phyloP scores from a whole-genome alignment of 2,329 filamentous ascomycete species.

The Ascocoryne sarcoides region DNA sequence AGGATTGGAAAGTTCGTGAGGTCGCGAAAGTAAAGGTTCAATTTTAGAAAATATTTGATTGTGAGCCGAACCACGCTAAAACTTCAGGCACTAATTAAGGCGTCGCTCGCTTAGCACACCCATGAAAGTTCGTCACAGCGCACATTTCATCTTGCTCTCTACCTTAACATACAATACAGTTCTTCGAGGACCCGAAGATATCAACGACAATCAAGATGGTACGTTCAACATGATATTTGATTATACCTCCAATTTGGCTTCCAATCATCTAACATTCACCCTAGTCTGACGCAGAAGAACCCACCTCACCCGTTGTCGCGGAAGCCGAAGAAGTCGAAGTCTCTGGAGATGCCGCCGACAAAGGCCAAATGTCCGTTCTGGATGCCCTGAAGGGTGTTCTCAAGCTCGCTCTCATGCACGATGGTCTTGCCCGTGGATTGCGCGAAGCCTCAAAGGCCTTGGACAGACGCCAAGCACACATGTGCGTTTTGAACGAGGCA shows the following conservation, averaged over 20 bases:
- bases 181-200: slow-evolving; percentile 29
- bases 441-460: slow-evolving; percentile 98
- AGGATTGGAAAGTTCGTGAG: slow-evolving; percentile 4
- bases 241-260: background rate
- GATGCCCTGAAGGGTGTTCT: slow-evolving; percentile 98
- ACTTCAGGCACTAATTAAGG: background rate
- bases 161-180: slow-evolving; percentile 11
- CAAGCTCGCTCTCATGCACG: slow-evolving; percentile 98
- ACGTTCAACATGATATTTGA: slow-evolving; percentile 1
- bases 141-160: slow-evolving; percentile 2
- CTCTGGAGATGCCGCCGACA: slow-evolving; percentile 75
- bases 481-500: slow-evolving; percentile 99
- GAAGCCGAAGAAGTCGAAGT: slow-evolving; percentile 88
- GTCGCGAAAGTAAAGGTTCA: slow-evolving; percentile 4
- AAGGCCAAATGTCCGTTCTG: slow-evolving; percentile 94
- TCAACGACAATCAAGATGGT: slow-evolving; percentile 22
- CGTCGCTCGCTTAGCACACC: background rate
- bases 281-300: slow-evolving; percentile 99
- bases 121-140: background rate
- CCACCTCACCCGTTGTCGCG: slow-evolving; percentile 75
- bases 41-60: slow-evolving; percentile 1
- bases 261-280: slow-evolving; percentile 1
- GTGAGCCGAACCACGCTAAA: background rate
- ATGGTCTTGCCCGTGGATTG: slow-evolving; percentile 96
- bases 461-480: slow-evolving; percentile 96